Percentiles rank a stretch among this genome's conserved stretches.
Evolutionary conservation across 2,329 filamentous ascomycete species (phyloP).

Genomic region (Penicillium capsulatum): DNA sequence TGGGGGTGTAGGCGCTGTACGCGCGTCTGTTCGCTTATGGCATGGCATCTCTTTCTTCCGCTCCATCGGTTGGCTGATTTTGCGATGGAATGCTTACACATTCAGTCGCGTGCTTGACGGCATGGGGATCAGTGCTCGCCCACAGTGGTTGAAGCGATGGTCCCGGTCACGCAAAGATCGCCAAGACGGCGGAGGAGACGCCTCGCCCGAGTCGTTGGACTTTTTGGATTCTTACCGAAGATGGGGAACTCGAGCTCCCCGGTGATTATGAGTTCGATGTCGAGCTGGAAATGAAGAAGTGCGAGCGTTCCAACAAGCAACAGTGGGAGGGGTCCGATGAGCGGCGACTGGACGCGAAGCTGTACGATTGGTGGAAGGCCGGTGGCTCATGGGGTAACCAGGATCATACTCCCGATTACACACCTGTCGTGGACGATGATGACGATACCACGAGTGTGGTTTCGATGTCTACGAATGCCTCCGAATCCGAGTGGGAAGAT

Average conservation of each 20-base stretch:
- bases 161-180: conserved; percentile 28
- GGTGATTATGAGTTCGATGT: conserved; percentile 68
- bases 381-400: conserved; percentile 81
- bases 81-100: conserved; percentile 56
- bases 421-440: conserved; percentile 52
- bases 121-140: conserved; percentile 59
- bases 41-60: conserved; percentile 69
- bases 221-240: conserved; percentile 53
- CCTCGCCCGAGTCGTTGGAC: conserved; percentile 36
- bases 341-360: conserved; percentile 63
- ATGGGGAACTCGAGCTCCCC: conserved; percentile 54
- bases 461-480: conserved; percentile 56
- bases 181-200: conserved; percentile 11
- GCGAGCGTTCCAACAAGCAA: conserved; percentile 46
- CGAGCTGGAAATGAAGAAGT: conserved; percentile 69
- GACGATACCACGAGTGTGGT: conserved; percentile 77
- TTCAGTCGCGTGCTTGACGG: conserved; percentile 53
- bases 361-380: conserved; percentile 80
- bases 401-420: conserved; percentile 77
- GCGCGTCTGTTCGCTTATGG: conserved; percentile 73
- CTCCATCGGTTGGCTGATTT: conserved; percentile 64
- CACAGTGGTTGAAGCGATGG: conserved; percentile 56
- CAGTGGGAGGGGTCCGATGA: conserved; percentile 52
- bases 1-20: conserved; percentile 72
- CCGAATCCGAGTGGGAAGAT: conserved; percentile 49